These are phyloP conservation scores for Candida ulmi DNA, from an alignment of 805 yeast genomes.

Conservation along the genomic window DNA sequence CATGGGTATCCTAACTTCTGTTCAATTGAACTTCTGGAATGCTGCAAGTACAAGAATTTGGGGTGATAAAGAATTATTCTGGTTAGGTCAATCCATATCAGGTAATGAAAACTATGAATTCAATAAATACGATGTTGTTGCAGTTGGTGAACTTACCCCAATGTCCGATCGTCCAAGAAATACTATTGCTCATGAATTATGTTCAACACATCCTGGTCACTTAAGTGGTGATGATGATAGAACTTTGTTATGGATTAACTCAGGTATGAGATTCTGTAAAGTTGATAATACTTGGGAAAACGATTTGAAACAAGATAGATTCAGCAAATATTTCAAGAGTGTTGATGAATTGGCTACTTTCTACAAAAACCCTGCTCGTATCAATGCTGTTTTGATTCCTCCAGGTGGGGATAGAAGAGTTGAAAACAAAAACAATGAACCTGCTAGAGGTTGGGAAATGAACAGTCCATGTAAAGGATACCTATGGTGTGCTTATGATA, in stretches of 20 bases:
- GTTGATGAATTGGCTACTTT: constrained; percentile 14
- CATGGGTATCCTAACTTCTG: constrained; percentile 14
- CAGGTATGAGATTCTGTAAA: constrained; percentile 49
- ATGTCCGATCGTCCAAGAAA: neutral
- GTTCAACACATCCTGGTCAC: constrained; percentile 57
- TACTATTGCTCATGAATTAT: constrained; percentile 32
- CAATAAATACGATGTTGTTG: constrained; percentile 29
- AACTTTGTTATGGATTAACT: constrained; percentile 49
- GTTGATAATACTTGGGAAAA: constrained; percentile 26
- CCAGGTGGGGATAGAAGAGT: constrained; percentile 31
- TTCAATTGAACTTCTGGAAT: constrained; percentile 31
- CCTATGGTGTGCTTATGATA: constrained; percentile 58
- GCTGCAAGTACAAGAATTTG: constrained; percentile 44
- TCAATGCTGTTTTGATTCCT: constrained; percentile 45
- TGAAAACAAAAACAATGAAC: constrained; percentile 33
- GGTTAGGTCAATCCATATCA: constrained; percentile 55
- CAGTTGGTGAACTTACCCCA: constrained; percentile 29
- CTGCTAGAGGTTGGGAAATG: constrained; percentile 49
- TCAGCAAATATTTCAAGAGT: constrained; percentile 19
- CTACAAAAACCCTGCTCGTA: constrained; percentile 33
- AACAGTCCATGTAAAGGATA: constrained; percentile 44
- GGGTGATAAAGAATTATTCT: constrained; percentile 77
- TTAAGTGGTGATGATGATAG: constrained; percentile 38
- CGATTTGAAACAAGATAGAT: constrained; percentile 25
- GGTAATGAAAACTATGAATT: constrained; percentile 35